Conservation (phyloP, 163 green algal species). For the Volvox carteri region DNA sequence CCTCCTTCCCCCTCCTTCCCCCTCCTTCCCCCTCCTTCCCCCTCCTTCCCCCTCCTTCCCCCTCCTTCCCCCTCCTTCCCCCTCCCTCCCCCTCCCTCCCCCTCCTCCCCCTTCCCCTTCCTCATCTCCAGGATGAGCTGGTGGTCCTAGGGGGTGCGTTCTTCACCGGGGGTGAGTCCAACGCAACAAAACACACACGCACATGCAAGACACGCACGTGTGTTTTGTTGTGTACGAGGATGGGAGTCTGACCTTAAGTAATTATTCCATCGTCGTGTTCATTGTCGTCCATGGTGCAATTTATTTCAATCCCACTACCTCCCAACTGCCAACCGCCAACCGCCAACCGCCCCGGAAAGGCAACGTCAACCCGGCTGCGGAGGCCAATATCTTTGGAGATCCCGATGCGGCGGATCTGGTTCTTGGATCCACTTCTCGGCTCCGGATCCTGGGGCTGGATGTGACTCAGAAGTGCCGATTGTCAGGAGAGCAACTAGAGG, state of each 20-base stretch:
- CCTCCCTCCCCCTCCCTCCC: neutral
- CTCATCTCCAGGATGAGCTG: constrained; percentile 68
- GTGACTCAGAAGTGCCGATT: constrained; percentile 81
- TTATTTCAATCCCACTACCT: too few relatives aligned
- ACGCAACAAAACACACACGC: too few relatives aligned
- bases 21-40: neutral
- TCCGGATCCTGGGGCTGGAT: constrained; percentile 84
- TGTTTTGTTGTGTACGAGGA: too few relatives aligned
- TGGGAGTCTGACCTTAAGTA: too few relatives aligned
- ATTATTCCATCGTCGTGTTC: too few relatives aligned
- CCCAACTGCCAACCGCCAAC: too few relatives aligned
- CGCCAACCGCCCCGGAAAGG: too few relatives aligned
- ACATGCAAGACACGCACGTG: too few relatives aligned
- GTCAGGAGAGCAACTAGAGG: constrained; percentile 61
- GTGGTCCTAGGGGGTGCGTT: constrained; percentile 93
- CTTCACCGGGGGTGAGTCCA: constrained; percentile 55
- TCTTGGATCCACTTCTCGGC: constrained; percentile 63
- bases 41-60: neutral
- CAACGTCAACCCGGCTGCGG: constrained; percentile 93
- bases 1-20: neutral
- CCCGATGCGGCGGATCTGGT: constrained; percentile 91
- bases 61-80: neutral
- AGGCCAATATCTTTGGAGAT: constrained; percentile 95
- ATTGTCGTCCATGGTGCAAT: too few relatives aligned
- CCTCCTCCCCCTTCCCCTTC: neutral